Evolutionary conservation across 2,329 filamentous ascomycete species (phyloP).

Genomic region (Neonectria ditissima): DNA sequence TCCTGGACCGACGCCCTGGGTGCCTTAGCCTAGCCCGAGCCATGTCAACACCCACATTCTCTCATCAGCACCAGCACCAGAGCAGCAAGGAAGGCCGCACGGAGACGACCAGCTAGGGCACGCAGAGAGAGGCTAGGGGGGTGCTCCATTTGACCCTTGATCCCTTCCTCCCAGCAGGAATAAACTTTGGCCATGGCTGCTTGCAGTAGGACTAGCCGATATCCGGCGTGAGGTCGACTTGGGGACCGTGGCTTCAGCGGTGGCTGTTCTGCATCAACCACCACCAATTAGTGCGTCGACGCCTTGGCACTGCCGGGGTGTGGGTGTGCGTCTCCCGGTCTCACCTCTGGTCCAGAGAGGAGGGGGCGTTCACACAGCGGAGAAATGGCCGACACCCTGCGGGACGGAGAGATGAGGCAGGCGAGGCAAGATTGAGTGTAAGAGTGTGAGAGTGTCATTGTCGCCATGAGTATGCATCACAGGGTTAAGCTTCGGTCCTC

Average conservation of each 20-base stretch:
- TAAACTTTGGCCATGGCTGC: conserved; percentile 40
- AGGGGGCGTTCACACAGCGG: not conserved
- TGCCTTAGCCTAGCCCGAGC: not conserved
- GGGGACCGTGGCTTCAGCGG: conserved; percentile 19
- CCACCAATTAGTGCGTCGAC: conserved; percentile 2
- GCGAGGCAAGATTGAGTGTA: not conserved
- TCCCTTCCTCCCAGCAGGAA: conserved; percentile 29
- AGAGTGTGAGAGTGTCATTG: not conserved
- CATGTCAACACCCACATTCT: not conserved
- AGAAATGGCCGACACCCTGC: not conserved
- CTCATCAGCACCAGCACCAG: not conserved
- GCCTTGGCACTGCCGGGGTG: not conserved
- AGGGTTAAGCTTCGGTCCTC: not conserved
- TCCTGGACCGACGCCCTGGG: not conserved
- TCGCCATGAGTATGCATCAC: not conserved
- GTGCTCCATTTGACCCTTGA: conserved; percentile 4
- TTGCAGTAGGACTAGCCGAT: conserved; percentile 39
- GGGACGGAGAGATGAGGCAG: not conserved
- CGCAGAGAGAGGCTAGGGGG: not conserved
- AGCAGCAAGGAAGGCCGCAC: not conserved
- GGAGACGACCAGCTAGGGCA: conserved; percentile 3
- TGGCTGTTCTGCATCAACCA: conserved; percentile 4
- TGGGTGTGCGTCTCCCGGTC: not conserved
- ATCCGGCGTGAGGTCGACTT: conserved; percentile 37
- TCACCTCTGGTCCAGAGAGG: not conserved